Evolutionary conservation across 208 protist species (phyloP).

Genomic region (Crithidia brevicula): DNA sequence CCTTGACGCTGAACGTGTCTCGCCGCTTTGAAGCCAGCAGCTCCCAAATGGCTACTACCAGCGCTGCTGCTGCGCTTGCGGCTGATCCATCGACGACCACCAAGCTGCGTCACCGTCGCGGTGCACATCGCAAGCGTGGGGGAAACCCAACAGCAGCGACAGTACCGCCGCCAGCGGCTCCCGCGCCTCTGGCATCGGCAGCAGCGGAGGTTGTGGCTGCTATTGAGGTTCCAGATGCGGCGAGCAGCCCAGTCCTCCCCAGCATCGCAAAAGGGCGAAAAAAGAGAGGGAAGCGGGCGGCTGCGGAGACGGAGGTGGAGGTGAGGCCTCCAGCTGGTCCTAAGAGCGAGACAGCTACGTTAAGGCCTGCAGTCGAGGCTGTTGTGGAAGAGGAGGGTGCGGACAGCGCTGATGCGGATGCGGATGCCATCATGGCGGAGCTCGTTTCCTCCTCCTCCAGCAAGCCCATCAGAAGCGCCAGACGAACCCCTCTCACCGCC

Average conservation of each 20-base stretch:
- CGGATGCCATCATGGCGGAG: not conserved
- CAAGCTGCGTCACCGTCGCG: slow-evolving; percentile 24
- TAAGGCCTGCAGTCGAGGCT: not conserved
- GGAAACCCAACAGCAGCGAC: not conserved
- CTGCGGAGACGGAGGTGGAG: not conserved
- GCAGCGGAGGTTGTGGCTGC: not conserved
- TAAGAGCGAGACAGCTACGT: not conserved
- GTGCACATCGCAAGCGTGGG: slow-evolving; percentile 27
- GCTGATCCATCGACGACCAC: slow-evolving; percentile 6
- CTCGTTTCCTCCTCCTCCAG: not conserved
- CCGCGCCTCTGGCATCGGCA: too few species aligned
- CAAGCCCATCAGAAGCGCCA: not conserved
- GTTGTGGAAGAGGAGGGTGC: not conserved
- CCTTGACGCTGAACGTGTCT: not conserved
- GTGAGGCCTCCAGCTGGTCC: not conserved
- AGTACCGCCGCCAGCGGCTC: too few species aligned
- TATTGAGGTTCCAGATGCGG: not conserved
- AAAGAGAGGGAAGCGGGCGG: not conserved
- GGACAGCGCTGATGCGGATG: not conserved
- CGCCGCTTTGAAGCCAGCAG: not conserved
- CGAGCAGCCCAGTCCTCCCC: not conserved
- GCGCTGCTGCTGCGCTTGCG: not conserved
- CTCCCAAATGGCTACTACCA: not conserved
- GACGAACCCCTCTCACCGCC: too few species aligned
- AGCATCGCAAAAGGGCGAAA: not conserved